Base-by-base conservation (phyloP, 306 rosid species). In the Dalbergia oliveri region DNA sequence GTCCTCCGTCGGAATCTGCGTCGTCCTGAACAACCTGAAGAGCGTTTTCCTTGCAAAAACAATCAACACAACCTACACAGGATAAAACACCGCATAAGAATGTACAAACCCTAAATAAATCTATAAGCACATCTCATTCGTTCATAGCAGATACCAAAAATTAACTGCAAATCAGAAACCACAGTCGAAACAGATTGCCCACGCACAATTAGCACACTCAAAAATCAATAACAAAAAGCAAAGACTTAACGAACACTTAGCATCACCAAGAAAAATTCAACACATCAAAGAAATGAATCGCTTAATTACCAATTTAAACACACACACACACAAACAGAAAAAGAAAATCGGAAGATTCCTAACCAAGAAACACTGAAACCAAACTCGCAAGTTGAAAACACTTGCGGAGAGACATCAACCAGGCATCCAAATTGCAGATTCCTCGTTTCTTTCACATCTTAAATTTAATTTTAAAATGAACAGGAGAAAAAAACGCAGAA, bases 31-130 rank as follows among this genome's bases (percentile, higher is more conserved):
- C 80, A 81, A 87, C 47, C 74, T 54, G 85, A 79, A 80, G 77
- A 67, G 81, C 69, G 81, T 79, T 54, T 73, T 81, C 78, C 81
- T 76, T 15, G 79, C 31, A 26, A 47, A 75, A 80, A 64, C 53
- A 76, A 77, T 45, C 75, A 78, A 85, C 72, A 66, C 72, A 66
- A 82, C 94, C 97, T 91, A 89, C 64, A 81, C 77, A 79, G 37
- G 35, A 86, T 47, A 85, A 76, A 54, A 54, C 31, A 61, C 60
- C 43, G 57, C 26, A 56, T 73, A 63, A 80, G 33, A 33, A 15
- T 33, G 26, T 11, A 9, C 11, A 74, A 73, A 61, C 63, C 60
- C 37, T 77, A 75, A 72, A 51, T 35, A n/a, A 58, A 50, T 21
- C 63, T 68, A 34, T 21, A 11, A 21, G 5, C 16, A 34, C 4